phyloP scores from a whole-genome alignment of 2,329 filamentous ascomycete species.

The Fusarium sp. region DNA sequence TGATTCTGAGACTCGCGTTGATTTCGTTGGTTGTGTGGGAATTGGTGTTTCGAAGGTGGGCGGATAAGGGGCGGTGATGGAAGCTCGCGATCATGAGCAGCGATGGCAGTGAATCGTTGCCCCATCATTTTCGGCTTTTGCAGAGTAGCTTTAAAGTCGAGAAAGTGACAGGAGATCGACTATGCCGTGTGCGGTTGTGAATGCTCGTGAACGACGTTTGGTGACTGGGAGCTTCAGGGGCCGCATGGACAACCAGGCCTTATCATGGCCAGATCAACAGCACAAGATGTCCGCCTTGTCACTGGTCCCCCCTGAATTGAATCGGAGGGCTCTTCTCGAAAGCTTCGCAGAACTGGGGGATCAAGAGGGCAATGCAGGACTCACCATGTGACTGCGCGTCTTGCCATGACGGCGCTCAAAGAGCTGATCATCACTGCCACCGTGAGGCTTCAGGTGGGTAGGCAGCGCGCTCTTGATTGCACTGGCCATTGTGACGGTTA shows the following conservation, averaged over 20 bases:
- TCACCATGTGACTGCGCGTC: slow-evolving; percentile 86
- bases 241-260: neutral
- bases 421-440: slow-evolving; percentile 58
- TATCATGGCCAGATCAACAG: neutral
- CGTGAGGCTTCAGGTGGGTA: slow-evolving; percentile 80
- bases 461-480: slow-evolving; percentile 81
- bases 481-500: slow-evolving; percentile 71
- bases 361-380: slow-evolving; percentile 50
- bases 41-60: neutral
- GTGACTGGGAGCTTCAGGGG: neutral
- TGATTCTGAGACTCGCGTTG: neutral
- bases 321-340: neutral
- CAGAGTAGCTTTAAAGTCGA: neutral
- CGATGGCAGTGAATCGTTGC: slow-evolving; percentile 3
- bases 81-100: slow-evolving; percentile 3
- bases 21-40: neutral
- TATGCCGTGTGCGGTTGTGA: neutral
- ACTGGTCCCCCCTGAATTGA: neutral
- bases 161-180: neutral
- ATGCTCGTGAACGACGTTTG: neutral
- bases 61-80: neutral
- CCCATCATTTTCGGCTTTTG: slow-evolving; percentile 5
- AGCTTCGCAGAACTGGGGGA: neutral
- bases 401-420: slow-evolving; percentile 80
- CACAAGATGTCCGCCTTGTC: neutral